Base-by-base conservation (phyloP, 179 eudicot species). In the Silene coronaria region DNA sequence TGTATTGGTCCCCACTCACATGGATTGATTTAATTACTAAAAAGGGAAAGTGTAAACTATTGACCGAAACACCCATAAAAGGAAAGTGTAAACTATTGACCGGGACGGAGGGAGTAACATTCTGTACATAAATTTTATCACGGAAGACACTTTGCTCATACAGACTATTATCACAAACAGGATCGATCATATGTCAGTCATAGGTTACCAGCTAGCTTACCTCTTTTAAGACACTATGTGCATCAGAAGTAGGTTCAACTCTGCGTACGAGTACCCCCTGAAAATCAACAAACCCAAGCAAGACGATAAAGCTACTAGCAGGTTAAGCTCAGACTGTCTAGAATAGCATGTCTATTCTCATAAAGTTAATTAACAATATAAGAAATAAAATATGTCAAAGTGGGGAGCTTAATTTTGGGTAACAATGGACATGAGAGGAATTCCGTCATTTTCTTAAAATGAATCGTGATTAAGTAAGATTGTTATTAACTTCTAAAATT, bases 241-340 rank as follows among this genome's bases (percentile, higher is more conserved):
- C 97, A 85, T 89, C 88, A 64, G 97, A 87, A 76, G 98, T 94
- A 73, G 94, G 96, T 84, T 94, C 98, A 74, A 91, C 90, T 82
- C 90, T 88, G 53, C 97, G 92, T 69, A 94, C 93, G 38, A 94
- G 96, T 57, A 94, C 92, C 71, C 97, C 98, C 98, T 93, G 97
- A 71, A 65, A 76, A 71, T 63, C 57, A 30, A 26, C 21, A 71
- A 57, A 73, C 23, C 46, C 64, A 79, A 60, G 53, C 76, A 28
- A 65, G 17, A 53, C 13, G 45, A 27, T 48, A 10, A 46, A 76
- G 38, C 6, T 75, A 23, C 32, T 23, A 55, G 55, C 17, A 32
- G 21, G 26, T 9, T 62, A 75, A n/a, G 30, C 22, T 46, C 16
- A 64, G 27, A 66, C 46, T 7, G 51, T 27, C 64, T 11, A 69